A percentile compares a stretch with the other conserved stretches of the same genome.
phyloP scores from a whole-genome alignment of 1,284 basidiomycete species.

The Gomphus bonarii region DNA sequence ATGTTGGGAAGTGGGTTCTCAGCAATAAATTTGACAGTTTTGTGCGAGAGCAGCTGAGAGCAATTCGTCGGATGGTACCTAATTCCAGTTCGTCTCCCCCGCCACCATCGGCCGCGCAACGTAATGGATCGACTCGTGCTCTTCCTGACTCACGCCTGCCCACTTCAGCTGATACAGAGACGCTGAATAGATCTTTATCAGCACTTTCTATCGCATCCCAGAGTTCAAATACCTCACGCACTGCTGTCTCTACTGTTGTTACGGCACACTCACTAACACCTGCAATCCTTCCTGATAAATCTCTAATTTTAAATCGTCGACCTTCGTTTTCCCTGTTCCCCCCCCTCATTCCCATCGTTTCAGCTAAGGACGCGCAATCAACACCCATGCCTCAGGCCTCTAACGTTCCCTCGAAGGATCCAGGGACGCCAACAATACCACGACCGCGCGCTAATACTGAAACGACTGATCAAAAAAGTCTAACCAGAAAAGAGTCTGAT shows the following conservation, averaged over 20 bases:
- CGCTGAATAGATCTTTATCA: slow-evolving; percentile 14
- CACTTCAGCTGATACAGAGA: not conserved
- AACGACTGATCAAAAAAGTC: slow-evolving; percentile 28
- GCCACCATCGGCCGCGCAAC: not conserved
- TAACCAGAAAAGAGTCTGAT: not conserved
- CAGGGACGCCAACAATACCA: not conserved
- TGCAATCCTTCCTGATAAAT: slow-evolving; percentile 26
- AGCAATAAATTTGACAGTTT: slow-evolving; percentile 66
- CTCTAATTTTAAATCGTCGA: not conserved
- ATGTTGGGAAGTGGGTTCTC: slow-evolving; percentile 73
- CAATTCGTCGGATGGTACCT: slow-evolving; percentile 17
- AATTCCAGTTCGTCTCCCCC: slow-evolving; percentile 12
- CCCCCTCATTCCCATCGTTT: slow-evolving; percentile 44
- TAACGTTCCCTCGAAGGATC: not conserved
- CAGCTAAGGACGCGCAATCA: slow-evolving; percentile 18
- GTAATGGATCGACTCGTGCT: not conserved
- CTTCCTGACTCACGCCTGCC: not conserved
- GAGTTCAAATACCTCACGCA: slow-evolving; percentile 15
- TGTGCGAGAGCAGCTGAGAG: slow-evolving; percentile 50
- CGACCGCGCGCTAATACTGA: slow-evolving; percentile 18
- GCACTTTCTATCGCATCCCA: slow-evolving; percentile 7
- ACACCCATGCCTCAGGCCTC: slow-evolving; percentile 28
- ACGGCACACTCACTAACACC: slow-evolving; percentile 58
- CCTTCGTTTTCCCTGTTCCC: slow-evolving; percentile 44
- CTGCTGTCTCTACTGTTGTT: slow-evolving; percentile 47